These are phyloP conservation scores for Dothiorella sarmentorum DNA, from an alignment of 2,329 filamentous ascomycete genomes.

Conservation along the genomic window DNA sequence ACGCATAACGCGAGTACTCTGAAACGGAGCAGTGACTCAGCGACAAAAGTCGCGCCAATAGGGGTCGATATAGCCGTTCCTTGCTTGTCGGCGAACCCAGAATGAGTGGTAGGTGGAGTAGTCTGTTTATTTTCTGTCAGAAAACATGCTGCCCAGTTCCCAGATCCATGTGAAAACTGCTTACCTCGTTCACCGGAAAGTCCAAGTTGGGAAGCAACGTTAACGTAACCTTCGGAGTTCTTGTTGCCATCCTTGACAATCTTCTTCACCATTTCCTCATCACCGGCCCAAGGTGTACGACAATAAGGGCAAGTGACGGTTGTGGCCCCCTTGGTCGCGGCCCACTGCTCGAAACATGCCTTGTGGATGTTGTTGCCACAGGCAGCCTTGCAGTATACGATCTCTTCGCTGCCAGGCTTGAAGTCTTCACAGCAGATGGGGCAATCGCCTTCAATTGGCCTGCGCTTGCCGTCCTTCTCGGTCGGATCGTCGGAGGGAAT, in stretches of 20 bases:
- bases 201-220: conserved; percentile 60
- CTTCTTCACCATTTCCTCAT: conserved; percentile 44
- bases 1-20: too few relatives aligned
- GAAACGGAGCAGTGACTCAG: not conserved
- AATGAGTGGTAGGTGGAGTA: conserved; percentile 23
- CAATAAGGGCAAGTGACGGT: conserved; percentile 60
- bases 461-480: conserved; percentile 50
- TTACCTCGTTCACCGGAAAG: conserved; percentile 53
- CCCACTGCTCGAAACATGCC: conserved; percentile 50
- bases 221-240: conserved; percentile 57
- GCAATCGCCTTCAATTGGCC: conserved; percentile 59
- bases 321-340: conserved; percentile 23
- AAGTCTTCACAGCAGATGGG: conserved; percentile 61
- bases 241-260: conserved; percentile 43
- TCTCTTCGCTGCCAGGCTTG: conserved; percentile 37
- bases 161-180: not conserved
- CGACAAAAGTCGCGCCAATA: not conserved
- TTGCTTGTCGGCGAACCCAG: conserved; percentile 21
- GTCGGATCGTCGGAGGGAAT: conserved; percentile 41
- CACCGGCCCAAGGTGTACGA: conserved; percentile 53
- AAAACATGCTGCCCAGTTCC: not conserved
- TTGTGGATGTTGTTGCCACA: conserved; percentile 58
- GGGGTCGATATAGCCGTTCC: not conserved
- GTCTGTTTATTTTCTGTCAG: conserved; percentile 17
- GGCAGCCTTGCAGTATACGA: conserved; percentile 51